Evolutionary conservation across 306 rosid genomes (phyloP).

Genomic region (Quercus berberidifolia): DNA sequence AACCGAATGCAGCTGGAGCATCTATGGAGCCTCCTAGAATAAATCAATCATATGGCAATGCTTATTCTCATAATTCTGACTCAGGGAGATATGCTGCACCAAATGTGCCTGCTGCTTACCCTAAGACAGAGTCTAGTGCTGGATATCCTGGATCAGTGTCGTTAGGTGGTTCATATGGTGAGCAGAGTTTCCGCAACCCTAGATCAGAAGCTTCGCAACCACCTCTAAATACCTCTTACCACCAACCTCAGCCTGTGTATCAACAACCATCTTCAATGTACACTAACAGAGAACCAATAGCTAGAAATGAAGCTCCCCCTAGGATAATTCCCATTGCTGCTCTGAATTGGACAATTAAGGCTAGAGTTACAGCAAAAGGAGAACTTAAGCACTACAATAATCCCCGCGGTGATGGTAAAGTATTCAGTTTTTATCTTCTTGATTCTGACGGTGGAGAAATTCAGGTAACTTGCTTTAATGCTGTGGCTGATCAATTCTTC

Average conservation of each 20-base stretch:
- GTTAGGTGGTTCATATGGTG: constrained; percentile 42
- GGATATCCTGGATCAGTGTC: constrained; percentile 35
- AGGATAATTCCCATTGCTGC: constrained; percentile 78
- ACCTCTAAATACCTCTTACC: constrained; percentile 37
- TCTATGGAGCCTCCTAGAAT: constrained; percentile 36
- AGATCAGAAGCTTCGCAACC: constrained; percentile 44
- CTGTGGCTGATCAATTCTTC: constrained; percentile 78
- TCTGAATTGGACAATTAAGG: constrained; percentile 90
- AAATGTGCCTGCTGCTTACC: constrained; percentile 26
- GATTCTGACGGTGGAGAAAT: constrained; percentile 83
- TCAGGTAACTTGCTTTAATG: constrained; percentile 82
- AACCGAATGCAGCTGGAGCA: constrained; percentile 30
- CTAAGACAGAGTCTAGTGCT: constrained; percentile 24
- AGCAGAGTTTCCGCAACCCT: constrained; percentile 47
- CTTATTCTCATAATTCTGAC: constrained; percentile 32
- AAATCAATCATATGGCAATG: constrained; percentile 36
- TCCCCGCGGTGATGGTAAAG: constrained; percentile 87
- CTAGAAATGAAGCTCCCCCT: constrained; percentile 72
- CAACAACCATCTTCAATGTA: constrained; percentile 69
- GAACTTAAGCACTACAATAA: constrained; percentile 67
- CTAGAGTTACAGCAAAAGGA: constrained; percentile 82
- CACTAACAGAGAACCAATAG: constrained; percentile 61
- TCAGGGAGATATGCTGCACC: constrained; percentile 38
- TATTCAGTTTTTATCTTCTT: constrained; percentile 86
- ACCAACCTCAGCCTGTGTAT: constrained; percentile 48